Conservation (phyloP, 306 rosid species). For the Begonia peltatifolia region DNA sequence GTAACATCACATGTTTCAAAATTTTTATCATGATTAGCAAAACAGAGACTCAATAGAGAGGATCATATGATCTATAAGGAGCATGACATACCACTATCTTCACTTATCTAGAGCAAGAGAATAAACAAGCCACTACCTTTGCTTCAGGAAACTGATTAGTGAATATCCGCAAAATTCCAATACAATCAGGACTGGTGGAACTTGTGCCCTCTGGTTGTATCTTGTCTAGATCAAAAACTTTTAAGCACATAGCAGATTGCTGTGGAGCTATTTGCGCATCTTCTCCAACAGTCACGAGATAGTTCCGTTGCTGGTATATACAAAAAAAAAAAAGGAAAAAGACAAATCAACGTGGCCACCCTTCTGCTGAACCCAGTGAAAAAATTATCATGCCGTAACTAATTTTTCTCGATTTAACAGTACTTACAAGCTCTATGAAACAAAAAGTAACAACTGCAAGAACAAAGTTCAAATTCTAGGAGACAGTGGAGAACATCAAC, state of each 20-base stretch:
- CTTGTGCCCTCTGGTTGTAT: conserved; percentile 82
- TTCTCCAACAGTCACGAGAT: conserved; percentile 71
- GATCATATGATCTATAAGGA: too few relatives aligned
- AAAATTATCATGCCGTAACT: too few relatives aligned
- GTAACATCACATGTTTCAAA: conserved; percentile 10
- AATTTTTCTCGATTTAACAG: too few relatives aligned
- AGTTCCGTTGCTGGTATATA: conserved; percentile 60
- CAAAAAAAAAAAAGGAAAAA: conserved; percentile 6
- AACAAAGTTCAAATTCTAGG: too few relatives aligned
- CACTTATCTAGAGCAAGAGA: not conserved
- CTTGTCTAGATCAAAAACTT: conserved; percentile 91
- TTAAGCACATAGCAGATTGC: conserved; percentile 63
- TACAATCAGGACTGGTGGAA: conserved; percentile 70
- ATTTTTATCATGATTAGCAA: conserved; percentile 2
- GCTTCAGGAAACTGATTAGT: conserved; percentile 91
- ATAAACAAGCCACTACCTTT: conserved; percentile 37
- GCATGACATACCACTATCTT: not conserved
- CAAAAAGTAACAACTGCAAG: too few relatives aligned
- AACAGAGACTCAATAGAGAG: not conserved
- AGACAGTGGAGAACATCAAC: too few relatives aligned
- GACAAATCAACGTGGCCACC: not conserved
- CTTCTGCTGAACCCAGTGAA: too few relatives aligned
- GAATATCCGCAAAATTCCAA: conserved; percentile 86
- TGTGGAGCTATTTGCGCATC: conserved; percentile 74
- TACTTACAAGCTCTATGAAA: too few relatives aligned